Percentiles rank a stretch among this genome's conserved stretches.
phyloP scores from a whole-genome alignment of 495 filamentous ascomycete genomes.

The Aspergillus heteromorphus region DNA sequence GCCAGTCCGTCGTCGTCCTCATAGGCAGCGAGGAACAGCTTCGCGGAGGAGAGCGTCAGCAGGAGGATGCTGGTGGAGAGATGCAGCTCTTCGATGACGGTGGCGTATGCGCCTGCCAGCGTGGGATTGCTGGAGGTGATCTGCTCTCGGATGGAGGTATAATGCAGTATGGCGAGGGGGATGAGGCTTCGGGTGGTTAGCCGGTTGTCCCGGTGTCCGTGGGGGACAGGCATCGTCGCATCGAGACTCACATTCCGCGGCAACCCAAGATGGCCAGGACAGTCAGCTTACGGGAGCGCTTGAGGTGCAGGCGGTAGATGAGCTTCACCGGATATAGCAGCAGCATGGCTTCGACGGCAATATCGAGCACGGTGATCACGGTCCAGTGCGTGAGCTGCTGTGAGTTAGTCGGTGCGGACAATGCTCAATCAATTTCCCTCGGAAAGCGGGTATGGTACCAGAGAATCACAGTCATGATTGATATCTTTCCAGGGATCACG shows the following conservation, averaged over 20 bases:
- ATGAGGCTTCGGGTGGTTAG: slow-evolving; percentile 16
- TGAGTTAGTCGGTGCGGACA: neutral
- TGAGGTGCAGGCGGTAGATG: slow-evolving; percentile 17
- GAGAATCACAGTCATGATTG: slow-evolving; percentile 4
- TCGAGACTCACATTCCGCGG: slow-evolving; percentile 18
- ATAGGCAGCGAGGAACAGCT: slow-evolving; percentile 38
- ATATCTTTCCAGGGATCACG: slow-evolving; percentile 18
- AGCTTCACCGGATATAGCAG: slow-evolving; percentile 14
- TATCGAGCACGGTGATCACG: slow-evolving; percentile 19
- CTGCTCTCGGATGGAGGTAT: slow-evolving; percentile 17
- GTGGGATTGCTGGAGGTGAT: slow-evolving; percentile 15
- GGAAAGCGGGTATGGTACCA: slow-evolving; percentile 8
- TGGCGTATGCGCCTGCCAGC: slow-evolving; percentile 21
- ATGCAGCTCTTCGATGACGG: slow-evolving; percentile 22
- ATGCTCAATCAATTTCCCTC: neutral
- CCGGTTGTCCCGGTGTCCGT: no score
- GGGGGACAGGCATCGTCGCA: neutral
- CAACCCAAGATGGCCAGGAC: slow-evolving; percentile 18
- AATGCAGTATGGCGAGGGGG: slow-evolving; percentile 20
- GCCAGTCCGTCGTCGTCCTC: slow-evolving; percentile 26
- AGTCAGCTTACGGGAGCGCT: slow-evolving; percentile 12
- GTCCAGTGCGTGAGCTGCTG: slow-evolving; percentile 24
- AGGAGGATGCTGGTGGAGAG: slow-evolving; percentile 19
- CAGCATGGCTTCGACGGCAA: slow-evolving; percentile 18
- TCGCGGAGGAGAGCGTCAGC: slow-evolving; percentile 27